Evolutionary conservation across 352 stramenopile genomes (phyloP).

Genomic region (Pythium scleroteichum): DNA sequence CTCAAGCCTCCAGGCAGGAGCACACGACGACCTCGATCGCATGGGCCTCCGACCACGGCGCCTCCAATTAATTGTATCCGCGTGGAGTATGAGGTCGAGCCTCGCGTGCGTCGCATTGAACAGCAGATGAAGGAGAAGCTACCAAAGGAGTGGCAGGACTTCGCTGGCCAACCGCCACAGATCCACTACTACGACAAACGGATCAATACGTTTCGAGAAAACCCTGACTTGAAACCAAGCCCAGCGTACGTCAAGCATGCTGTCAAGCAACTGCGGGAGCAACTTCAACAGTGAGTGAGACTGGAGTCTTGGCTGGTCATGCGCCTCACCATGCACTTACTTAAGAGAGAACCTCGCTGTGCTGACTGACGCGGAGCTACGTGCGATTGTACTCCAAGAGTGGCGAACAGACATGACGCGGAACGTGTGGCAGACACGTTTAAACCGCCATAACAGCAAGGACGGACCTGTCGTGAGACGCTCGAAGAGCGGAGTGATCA

Average conservation of each 20-base stretch:
- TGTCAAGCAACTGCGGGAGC: constrained; percentile 36
- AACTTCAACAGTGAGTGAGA: constrained; percentile 39
- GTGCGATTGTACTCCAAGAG: constrained; percentile 51
- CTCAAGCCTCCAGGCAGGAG: no score
- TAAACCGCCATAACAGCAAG: constrained; percentile 62
- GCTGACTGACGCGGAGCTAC: constrained; percentile 49
- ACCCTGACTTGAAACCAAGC: constrained; percentile 46
- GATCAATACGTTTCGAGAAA: constrained; percentile 69
- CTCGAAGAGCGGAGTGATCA: constrained; percentile 55
- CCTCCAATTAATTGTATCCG: constrained; percentile 5
- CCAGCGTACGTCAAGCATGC: constrained; percentile 49
- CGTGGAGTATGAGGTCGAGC: constrained; percentile 43
- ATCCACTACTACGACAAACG: constrained; percentile 61
- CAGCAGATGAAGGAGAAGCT: constrained; percentile 51
- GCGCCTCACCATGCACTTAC: neutral
- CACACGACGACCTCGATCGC: neutral
- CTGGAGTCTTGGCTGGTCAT: neutral
- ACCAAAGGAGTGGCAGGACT: constrained; percentile 41
- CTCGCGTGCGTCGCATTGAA: constrained; percentile 50
- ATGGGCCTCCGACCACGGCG: neutral
- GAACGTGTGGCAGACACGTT: constrained; percentile 44
- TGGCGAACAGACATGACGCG: constrained; percentile 67
- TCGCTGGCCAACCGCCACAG: constrained; percentile 51
- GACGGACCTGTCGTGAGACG: constrained; percentile 55
- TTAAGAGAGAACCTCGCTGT: constrained; percentile 20